A percentile compares a stretch with the other conserved stretches of the same genome.
These are phyloP conservation scores for Mycena sp. DNA, from an alignment of 1,284 basidiomycete species.

Conservation along the genomic window DNA sequence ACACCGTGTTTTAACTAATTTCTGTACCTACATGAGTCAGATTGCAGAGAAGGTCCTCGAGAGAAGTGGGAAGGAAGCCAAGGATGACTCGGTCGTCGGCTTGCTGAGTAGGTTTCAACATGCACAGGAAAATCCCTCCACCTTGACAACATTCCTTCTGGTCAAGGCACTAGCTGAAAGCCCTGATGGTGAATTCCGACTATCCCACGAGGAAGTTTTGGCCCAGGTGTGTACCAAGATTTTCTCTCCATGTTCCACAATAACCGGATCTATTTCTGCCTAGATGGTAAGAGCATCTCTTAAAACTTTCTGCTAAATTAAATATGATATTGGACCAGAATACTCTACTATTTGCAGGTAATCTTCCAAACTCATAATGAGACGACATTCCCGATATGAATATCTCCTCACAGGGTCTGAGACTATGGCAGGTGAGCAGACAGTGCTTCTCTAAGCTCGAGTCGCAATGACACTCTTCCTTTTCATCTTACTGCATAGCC, in stretches of 20 bases:
- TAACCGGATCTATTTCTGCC: not conserved
- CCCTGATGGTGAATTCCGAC: slow-evolving; percentile 21
- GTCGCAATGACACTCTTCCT: no score
- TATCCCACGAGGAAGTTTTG: slow-evolving; percentile 19
- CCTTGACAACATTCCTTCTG: no score
- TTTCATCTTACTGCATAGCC: no score
- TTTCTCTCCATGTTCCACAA: not conserved
- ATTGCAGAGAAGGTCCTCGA: slow-evolving; percentile 47
- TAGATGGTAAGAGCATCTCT: slow-evolving; percentile 20
- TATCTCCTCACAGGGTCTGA: slow-evolving; percentile 24
- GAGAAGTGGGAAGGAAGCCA: slow-evolving; percentile 40
- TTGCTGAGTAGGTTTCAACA: slow-evolving; percentile 46
- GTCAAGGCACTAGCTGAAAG: slow-evolving; percentile 23
- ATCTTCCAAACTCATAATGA: not conserved
- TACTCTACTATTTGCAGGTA: slow-evolving; percentile 25
- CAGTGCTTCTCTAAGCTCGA: not conserved
- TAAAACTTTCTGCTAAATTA: not conserved
- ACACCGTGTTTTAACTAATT: slow-evolving; percentile 34
- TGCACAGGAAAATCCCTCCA: slow-evolving; percentile 47
- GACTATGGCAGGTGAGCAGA: slow-evolving; percentile 14
- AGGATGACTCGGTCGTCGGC: slow-evolving; percentile 49
- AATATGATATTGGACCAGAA: slow-evolving; percentile 12
- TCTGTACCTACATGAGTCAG: slow-evolving; percentile 45
- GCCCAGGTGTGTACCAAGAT: slow-evolving; percentile 5
- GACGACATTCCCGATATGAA: not conserved